A percentile compares a stretch with the other conserved stretches of the same genome.
Evolutionary conservation across 1,284 basidiomycete genomes (phyloP).

Genomic region (Austroboletus novae-zelandiae): DNA sequence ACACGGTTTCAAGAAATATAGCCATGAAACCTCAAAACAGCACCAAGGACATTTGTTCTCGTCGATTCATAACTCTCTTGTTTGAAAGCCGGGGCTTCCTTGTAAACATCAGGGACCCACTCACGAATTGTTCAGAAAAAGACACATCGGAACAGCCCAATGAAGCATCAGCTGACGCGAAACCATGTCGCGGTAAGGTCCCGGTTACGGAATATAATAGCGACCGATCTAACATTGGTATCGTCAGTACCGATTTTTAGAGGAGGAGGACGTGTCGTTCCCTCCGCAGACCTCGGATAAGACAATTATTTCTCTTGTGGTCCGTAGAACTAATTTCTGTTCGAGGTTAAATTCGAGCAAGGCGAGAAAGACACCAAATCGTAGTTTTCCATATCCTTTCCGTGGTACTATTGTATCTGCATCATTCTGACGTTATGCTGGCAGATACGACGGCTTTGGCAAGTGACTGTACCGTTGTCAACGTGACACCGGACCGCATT

Average conservation of each 20-base stretch:
- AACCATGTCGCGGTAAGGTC: constrained; percentile 3
- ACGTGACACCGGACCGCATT: neutral
- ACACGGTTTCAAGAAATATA: constrained; percentile 5
- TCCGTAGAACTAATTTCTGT: neutral
- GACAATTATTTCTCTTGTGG: neutral
- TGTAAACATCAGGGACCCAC: constrained; percentile 4
- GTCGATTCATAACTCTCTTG: constrained; percentile 15
- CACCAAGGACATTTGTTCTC: neutral
- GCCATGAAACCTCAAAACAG: constrained; percentile 2
- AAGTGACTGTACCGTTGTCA: neutral
- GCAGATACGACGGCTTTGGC: constrained; percentile 4
- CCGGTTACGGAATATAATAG: neutral
- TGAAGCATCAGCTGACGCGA: constrained; percentile 2
- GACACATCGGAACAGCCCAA: neutral
- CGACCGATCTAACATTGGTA: constrained; percentile 1
- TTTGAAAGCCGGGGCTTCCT: constrained; percentile 27
- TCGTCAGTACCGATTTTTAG: neutral
- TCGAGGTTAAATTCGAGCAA: neutral
- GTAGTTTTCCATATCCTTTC: too few species aligned
- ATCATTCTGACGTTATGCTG: neutral
- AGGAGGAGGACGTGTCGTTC: neutral
- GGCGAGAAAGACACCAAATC: neutral
- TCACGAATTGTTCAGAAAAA: neutral
- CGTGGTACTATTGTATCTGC: too few species aligned
- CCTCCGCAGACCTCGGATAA: constrained; percentile 8